Percentiles rank a stretch among this genome's conserved stretches.
These are phyloP conservation scores for Arabis alpina DNA, from an alignment of 345 rosid genomes.

Conservation along the genomic window DNA sequence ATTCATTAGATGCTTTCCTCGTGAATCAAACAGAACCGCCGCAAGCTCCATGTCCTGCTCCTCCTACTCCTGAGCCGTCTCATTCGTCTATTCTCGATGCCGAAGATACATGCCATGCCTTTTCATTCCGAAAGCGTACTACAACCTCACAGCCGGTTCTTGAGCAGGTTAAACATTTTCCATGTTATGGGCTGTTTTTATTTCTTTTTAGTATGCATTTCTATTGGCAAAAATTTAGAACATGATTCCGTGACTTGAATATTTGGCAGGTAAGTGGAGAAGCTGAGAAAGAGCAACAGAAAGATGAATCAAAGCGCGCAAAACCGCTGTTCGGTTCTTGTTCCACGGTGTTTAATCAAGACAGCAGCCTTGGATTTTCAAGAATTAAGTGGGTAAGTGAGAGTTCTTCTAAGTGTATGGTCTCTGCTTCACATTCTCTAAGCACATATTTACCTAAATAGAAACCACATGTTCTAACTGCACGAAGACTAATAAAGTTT, in stretches of 20 bases:
- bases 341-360: conserved; percentile 55
- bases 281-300: conserved; percentile 43
- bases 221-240: too few relatives aligned
- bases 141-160: conserved; percentile 40
- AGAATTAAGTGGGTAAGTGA: conserved; percentile 86
- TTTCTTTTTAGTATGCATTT: too few relatives aligned
- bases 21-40: conserved; percentile 47
- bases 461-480: not conserved
- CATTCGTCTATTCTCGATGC: conserved; percentile 83
- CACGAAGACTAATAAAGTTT: not conserved
- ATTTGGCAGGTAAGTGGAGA: conserved; percentile 51
- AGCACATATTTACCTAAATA: not conserved
- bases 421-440: not conserved
- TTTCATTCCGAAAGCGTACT: conserved; percentile 53
- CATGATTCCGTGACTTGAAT: too few relatives aligned
- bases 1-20: conserved; percentile 79
- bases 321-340: conserved; percentile 52
- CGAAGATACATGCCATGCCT: conserved; percentile 91
- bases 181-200: not conserved
- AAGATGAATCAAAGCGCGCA: conserved; percentile 47
- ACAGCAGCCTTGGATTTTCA: conserved; percentile 88
- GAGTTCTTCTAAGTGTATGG: not conserved
- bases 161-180: conserved; percentile 18
- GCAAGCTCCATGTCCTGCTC: conserved; percentile 46
- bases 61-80: conserved; percentile 44